These are phyloP conservation scores for Sideroxylon spinosum DNA, from an alignment of 179 eudicot species.

Conservation along the genomic window DNA sequence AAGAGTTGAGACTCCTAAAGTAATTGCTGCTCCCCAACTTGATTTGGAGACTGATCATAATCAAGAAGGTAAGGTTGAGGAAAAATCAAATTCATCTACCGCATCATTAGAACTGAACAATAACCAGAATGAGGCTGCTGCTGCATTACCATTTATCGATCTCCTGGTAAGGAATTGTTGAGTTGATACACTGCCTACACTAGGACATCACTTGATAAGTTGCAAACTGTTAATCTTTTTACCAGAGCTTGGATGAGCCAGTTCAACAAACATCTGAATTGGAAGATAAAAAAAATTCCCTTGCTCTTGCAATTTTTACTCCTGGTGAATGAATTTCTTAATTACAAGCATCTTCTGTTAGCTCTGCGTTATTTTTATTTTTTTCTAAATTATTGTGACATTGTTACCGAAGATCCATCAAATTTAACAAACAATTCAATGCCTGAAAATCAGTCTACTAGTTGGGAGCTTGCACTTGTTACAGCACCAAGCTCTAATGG, in stretches of 20 bases:
- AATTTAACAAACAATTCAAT: neutral
- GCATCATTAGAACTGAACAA: no score
- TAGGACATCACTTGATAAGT: neutral
- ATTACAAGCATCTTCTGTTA: neutral
- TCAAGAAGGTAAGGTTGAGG: no score
- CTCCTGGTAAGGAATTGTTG: no score
- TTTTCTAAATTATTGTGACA: neutral
- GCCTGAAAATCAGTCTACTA: constrained; percentile 26
- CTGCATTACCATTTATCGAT: no score
- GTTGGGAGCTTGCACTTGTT: constrained; percentile 69
- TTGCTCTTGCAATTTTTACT: constrained; percentile 43
- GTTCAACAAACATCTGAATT: constrained; percentile 41
- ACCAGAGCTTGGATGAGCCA: constrained; percentile 48
- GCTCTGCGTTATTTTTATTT: neutral
- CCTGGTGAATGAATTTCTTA: constrained; percentile 38
- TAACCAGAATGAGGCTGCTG: no score
- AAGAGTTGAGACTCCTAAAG: neutral
- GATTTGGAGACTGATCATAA: neutral
- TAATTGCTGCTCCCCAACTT: neutral
- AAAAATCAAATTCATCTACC: no score
- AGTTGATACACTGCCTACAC: no score
- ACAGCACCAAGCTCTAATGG: constrained; percentile 40
- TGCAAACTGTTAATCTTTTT: neutral
- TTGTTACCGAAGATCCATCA: constrained; percentile 2
- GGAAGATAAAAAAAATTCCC: constrained; percentile 45